Evolutionary conservation across 2,329 filamentous ascomycete species (phyloP).

Genomic region (Phialophora macrospora): DNA sequence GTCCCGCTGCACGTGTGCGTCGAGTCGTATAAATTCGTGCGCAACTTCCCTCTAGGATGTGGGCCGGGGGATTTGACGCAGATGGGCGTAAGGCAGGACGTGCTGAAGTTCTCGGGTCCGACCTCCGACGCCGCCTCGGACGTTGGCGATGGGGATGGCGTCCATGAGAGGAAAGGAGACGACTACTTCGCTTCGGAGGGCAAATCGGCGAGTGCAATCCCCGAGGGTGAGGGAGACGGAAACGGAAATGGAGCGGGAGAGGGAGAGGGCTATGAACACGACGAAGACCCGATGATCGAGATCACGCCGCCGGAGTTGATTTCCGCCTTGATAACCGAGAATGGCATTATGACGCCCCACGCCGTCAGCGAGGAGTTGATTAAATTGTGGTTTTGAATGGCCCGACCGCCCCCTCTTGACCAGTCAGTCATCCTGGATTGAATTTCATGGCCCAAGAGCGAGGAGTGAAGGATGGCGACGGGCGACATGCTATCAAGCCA

Average conservation of each 20-base stretch:
- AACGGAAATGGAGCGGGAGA: constrained; percentile 27
- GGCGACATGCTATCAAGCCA: too few species aligned
- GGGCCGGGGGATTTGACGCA: constrained; percentile 33
- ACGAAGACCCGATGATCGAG: constrained; percentile 50
- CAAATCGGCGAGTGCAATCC: constrained; percentile 14
- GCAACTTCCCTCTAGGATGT: constrained; percentile 74
- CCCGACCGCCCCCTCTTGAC: too few species aligned
- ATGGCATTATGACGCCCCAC: constrained; percentile 66
- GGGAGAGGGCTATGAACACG: constrained; percentile 12
- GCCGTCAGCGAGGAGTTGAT: constrained; percentile 70
- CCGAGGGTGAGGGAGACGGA: neutral
- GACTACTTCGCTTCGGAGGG: constrained; percentile 15
- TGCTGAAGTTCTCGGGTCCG: constrained; percentile 70
- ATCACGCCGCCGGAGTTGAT: constrained; percentile 65
- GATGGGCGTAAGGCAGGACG: constrained; percentile 77
- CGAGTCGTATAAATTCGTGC: constrained; percentile 96
- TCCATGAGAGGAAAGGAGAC: constrained; percentile 2
- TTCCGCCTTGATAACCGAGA: constrained; percentile 68
- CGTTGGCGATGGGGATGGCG: neutral
- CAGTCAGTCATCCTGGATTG: too few species aligned
- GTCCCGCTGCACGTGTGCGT: constrained; percentile 88
- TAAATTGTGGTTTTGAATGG: constrained; percentile 61
- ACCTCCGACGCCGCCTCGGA: constrained; percentile 49
- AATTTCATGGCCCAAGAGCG: too few species aligned
- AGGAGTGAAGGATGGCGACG: too few species aligned